These are phyloP conservation scores for Hypoxylon fuscum DNA, from an alignment of 495 filamentous ascomycete genomes.

Conservation along the genomic window DNA sequence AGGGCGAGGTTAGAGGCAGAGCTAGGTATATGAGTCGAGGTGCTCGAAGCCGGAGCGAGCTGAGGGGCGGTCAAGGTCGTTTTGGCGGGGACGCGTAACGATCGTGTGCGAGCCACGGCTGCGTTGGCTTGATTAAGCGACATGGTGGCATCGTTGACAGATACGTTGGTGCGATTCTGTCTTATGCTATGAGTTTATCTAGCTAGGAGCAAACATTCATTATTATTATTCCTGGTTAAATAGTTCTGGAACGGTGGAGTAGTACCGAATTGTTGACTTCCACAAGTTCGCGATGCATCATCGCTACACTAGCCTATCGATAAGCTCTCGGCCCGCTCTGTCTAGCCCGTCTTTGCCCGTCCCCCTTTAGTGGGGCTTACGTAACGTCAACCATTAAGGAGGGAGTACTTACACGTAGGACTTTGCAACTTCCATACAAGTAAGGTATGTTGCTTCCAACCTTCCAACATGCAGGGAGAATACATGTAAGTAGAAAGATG, in stretches of 20 bases:
- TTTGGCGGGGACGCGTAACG: conserved; percentile 39
- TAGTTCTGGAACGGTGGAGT: conserved; percentile 17
- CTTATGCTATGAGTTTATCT: too few species aligned
- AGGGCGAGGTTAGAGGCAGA: conserved; percentile 66
- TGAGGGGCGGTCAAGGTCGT: conserved; percentile 44
- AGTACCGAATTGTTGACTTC: conserved; percentile 19
- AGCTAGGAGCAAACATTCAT: too few species aligned
- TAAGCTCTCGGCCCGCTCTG: not conserved
- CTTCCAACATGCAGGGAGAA: too few species aligned
- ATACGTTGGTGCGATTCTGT: not conserved
- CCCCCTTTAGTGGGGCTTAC: too few species aligned
- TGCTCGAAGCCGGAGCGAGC: conserved; percentile 17
- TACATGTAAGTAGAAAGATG: too few species aligned
- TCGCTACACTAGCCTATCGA: conserved; percentile 15
- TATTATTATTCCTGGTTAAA: not conserved
- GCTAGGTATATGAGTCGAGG: conserved; percentile 34
- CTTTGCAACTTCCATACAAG: too few species aligned
- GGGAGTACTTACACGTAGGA: too few species aligned
- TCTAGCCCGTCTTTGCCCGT: too few species aligned
- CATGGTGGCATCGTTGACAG: conserved; percentile 42
- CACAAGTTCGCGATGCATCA: conserved; percentile 6
- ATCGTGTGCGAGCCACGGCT: conserved; percentile 37
- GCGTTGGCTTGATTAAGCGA: conserved; percentile 38
- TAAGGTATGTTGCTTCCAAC: too few species aligned
- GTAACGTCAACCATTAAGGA: too few species aligned